Evolutionary conservation across 805 yeast species (phyloP), one percentile per base, ranked within the genome.

Genomic region (Hanseniaspora nectarophila): DNA sequence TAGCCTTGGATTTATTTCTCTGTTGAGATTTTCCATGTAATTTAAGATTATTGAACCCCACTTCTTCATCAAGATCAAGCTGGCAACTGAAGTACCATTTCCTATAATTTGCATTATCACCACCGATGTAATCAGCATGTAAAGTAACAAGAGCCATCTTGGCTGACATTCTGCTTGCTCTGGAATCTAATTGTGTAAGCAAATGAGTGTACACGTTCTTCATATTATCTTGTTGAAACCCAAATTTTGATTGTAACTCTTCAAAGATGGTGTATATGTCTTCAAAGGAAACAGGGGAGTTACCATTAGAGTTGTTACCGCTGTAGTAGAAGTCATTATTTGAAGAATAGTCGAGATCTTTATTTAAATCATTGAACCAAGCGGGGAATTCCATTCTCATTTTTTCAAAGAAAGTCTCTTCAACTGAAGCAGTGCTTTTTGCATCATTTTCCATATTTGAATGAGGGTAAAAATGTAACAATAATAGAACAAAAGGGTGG

Each of bases 1-100:
- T 72, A 12, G 80, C 80, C 15, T 53, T 33, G 28, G 58, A 52
- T 61, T 71, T 71, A 57, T 73, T 71, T 54, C 74, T 64, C 56
- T 67, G 64, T 51, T 68, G 63, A 18, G 74, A 67, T 51, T 71
- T 70, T 7, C 78, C 81, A 24, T 62, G 65, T 54, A 77, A 66
- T 66, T 75, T 74, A 78, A 76, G 74, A 61, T 73, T 71, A 55
- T 73, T 69, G 61, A 75, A 73, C 3, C 83, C 83, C 40, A 78
- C 67, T 51, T 76, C 82, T 51, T 78, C 83, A 66, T 88, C 95
- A 45, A 82, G 66, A 57, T 82, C 88, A 34, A 83, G 69, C 65
- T 81, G 86, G 8, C 95, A 86, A 43, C 94, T 86, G 67, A 89
- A 85, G 64, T 80, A 87, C 97, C 97, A 90, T 66, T 85, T 87